Base-by-base conservation (phyloP, 768 basidiomycete species). In the Artomyces pyxidatus region DNA sequence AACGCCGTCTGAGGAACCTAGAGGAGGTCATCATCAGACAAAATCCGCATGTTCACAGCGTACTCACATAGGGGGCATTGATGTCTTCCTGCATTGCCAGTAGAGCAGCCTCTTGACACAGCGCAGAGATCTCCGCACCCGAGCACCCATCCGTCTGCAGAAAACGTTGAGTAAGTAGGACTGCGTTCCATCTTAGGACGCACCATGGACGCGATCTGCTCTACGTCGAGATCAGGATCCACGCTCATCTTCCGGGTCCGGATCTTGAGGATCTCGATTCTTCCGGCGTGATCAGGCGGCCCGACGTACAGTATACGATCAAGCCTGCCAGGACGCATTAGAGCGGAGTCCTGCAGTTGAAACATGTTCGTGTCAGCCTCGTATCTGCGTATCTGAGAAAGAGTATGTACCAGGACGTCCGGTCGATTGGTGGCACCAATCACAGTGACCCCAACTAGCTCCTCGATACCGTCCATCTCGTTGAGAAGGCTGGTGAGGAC, bases 391-490 rank as follows among this genome's bases (percentile, higher is more conserved):
- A 17, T 29, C 25, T 49, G 30, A 88, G 86, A 37, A 96, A 82
- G 29, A 12, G 25, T 6, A 45, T 49, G 37, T 32, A 57, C 56
- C 3, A 57, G 45, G n/a, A 81, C 80, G 52, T 96, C 93, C 7
- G 96, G 96, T 49, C 94, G 70, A 63, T 99, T 98, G 11, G 96
- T 99, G 0, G 96, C 96, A 1, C 92, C 96, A 9, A 99, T 79
- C 28, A 97, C 80, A 0, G 90, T 94, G n/a, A 99, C 96, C 0
- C 94, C 93, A 16, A 86, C 72, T 17, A 98, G 72, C 66, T 95
- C 92, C 65, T 97, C 90, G 0, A 98, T 88, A 17, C 96, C 96
- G 61, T 98, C 96, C 92, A 98, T 98, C 63, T 99, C 96, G 61
- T 95, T 98, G 48, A 99, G 64, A 11, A 99, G 72, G 52, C 83